Conservation (phyloP, 495 filamentous ascomycete genomes). For the Gamarada debralockiae region DNA sequence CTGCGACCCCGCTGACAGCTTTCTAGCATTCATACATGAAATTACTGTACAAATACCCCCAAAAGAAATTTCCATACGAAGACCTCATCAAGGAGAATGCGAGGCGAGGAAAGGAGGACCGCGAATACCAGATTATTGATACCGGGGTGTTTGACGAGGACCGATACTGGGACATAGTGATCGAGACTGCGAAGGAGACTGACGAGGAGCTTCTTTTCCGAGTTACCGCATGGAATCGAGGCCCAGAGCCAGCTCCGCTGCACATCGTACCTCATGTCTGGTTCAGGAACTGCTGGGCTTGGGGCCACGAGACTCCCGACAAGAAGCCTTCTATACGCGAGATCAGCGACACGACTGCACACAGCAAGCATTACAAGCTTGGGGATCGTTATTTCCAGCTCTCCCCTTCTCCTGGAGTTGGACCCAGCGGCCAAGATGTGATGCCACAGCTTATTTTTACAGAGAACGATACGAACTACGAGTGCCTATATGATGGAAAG, state of each 20-base stretch:
- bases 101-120: conserved; percentile 64
- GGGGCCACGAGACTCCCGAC: conserved; percentile 68
- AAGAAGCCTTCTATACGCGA: conserved; percentile 73
- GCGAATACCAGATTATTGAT: conserved; percentile 88
- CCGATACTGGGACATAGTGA: conserved; percentile 94
- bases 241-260: conserved; percentile 81
- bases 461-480: conserved; percentile 89
- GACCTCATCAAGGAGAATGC: conserved; percentile 81
- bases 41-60: conserved; percentile 94
- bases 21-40: conserved; percentile 96
- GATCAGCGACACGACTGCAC: conserved; percentile 58
- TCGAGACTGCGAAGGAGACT: conserved; percentile 90
- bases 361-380: conserved; percentile 70
- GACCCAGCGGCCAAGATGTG: conserved; percentile 73
- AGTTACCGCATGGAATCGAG: conserved; percentile 93
- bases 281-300: conserved; percentile 96
- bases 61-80: conserved; percentile 86
- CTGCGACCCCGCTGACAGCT: conserved; percentile 5
- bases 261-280: conserved; percentile 94
- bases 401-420: conserved; percentile 84
- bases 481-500: conserved; percentile 67
- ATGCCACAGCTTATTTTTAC: conserved; percentile 83
- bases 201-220: conserved; percentile 91
- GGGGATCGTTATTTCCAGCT: conserved; percentile 82
- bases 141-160: conserved; percentile 90